Evolutionary conservation across 1,284 basidiomycete species (phyloP).

Genomic region (Ganoderma sp.): DNA sequence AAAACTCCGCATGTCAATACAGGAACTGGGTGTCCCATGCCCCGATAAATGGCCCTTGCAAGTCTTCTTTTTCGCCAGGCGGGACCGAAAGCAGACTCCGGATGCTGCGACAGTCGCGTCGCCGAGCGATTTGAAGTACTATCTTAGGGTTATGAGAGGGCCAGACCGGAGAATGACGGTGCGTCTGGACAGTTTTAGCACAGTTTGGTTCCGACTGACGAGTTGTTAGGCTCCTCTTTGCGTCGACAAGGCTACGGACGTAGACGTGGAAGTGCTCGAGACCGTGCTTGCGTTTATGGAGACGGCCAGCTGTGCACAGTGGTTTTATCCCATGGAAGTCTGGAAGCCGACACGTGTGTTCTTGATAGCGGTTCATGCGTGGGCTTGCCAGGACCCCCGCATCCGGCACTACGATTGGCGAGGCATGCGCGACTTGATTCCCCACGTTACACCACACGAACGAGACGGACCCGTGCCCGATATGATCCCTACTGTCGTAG

Average conservation of each 20-base stretch:
- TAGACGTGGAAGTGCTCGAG: neutral
- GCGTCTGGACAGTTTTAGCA: too few species aligned
- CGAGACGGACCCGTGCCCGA: neutral
- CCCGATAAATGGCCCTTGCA: neutral
- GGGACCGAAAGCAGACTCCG: neutral
- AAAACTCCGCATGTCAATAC: too few species aligned
- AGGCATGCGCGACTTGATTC: neutral
- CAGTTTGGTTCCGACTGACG: neutral
- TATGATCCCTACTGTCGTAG: neutral
- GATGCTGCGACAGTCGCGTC: neutral
- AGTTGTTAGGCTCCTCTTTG: neutral
- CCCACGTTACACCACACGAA: neutral
- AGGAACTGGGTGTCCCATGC: neutral
- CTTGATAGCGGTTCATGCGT: neutral
- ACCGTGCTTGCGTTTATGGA: neutral
- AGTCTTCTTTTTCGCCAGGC: neutral
- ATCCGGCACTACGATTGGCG: neutral
- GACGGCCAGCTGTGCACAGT: neutral
- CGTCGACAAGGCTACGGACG: neutral
- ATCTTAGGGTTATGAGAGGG: neutral
- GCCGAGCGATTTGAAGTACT: neutral
- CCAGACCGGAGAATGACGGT: neutral
- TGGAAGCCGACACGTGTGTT: neutral
- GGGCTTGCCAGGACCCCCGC: neutral
- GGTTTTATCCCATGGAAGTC: neutral